phyloP scores from a whole-genome alignment of 179 eudicot genomes.

The Drosera spatulata region DNA sequence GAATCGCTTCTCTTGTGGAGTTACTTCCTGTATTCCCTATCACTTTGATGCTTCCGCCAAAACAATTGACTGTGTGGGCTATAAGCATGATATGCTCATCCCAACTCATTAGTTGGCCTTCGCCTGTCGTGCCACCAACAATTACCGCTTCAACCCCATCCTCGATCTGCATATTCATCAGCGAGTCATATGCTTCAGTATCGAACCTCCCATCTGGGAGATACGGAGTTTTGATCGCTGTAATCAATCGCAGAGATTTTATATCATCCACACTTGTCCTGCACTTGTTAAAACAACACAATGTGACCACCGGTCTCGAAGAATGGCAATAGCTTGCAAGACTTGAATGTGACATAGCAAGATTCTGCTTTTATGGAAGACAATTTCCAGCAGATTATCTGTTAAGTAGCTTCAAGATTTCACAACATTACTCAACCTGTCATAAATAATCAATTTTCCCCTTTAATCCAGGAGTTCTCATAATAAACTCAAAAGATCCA shows the following conservation, averaged over 20 bases:
- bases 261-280: constrained; percentile 85
- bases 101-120: constrained; percentile 41
- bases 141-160: constrained; percentile 68
- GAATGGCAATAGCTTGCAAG: neutral
- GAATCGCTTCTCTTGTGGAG: constrained; percentile 88
- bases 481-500: neutral
- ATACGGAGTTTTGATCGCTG: constrained; percentile 88
- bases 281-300: constrained; percentile 10
- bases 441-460: no score
- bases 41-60: constrained; percentile 42
- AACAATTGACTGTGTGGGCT: constrained; percentile 83
- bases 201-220: constrained; percentile 90
- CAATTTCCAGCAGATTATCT: neutral
- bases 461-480: no score
- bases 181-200: constrained; percentile 77
- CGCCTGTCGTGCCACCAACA: constrained; percentile 94
- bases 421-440: no score
- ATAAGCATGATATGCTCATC: constrained; percentile 68
- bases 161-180: constrained; percentile 74
- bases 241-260: constrained; percentile 58
- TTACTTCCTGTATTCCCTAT: constrained; percentile 44
- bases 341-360: neutral
- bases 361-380: neutral
- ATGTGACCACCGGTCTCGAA: neutral
- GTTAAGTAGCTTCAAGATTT: no score